These are phyloP conservation scores for Mycena maculata DNA, from an alignment of 768 basidiomycete species.

Conservation along the genomic window DNA sequence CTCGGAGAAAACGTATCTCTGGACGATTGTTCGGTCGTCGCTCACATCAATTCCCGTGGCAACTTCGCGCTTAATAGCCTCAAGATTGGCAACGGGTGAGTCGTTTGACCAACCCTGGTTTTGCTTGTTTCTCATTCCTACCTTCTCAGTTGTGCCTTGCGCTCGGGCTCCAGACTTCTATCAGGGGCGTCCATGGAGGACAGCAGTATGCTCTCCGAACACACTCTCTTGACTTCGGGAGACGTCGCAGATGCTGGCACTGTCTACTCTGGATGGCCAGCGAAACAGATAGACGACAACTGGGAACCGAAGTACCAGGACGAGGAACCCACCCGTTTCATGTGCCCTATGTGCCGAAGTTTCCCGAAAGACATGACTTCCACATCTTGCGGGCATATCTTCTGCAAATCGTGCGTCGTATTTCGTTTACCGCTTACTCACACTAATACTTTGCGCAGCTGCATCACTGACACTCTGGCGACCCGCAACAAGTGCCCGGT, in stretches of 20 bases:
- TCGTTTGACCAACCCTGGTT: not conserved
- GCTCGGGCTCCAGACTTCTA: conserved; percentile 58
- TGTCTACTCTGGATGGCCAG: conserved; percentile 60
- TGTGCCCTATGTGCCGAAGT: conserved; percentile 46
- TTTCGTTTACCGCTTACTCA: not conserved
- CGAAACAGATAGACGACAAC: conserved; percentile 41
- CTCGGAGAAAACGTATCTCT: conserved; percentile 57
- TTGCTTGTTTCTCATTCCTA: not conserved
- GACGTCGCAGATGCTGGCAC: conserved; percentile 55
- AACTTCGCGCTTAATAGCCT: conserved; percentile 57
- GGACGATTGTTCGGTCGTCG: conserved; percentile 60
- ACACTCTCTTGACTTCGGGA: conserved; percentile 59
- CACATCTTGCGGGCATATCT: conserved; percentile 47
- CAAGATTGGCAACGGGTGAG: conserved; percentile 53
- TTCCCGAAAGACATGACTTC: conserved; percentile 47
- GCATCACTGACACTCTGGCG: conserved; percentile 25
- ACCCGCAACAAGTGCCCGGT: conserved; percentile 33
- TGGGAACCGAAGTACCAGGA: conserved; percentile 34
- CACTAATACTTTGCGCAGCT: conserved; percentile 23
- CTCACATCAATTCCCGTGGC: conserved; percentile 61
- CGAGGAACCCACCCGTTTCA: conserved; percentile 34
- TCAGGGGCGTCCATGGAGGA: conserved; percentile 65
- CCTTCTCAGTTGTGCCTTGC: conserved; percentile 51
- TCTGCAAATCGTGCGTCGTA: conserved; percentile 33
- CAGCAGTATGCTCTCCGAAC: conserved; percentile 60